Percentiles rank a stretch among this genome's conserved stretches.
Evolutionary conservation across 2,329 filamentous ascomycete species (phyloP).

Genomic region (Phialophora expanda): DNA sequence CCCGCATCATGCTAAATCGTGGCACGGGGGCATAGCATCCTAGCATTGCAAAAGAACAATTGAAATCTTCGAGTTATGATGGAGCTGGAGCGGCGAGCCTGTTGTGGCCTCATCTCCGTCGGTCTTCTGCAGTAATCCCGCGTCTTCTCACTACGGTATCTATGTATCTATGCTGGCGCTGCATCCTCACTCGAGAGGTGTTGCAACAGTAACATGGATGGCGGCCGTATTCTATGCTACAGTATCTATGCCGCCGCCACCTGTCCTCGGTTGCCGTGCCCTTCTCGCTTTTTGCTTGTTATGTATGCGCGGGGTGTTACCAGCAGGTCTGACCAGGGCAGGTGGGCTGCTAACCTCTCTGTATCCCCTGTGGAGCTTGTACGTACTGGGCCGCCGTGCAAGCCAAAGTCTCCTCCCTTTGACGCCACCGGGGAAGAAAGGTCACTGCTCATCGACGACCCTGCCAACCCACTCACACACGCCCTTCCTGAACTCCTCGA

Average conservation of each 20-base stretch:
- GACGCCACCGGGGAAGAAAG: not conserved
- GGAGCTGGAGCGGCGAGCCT: not conserved
- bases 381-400: too few species aligned
- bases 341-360: not conserved
- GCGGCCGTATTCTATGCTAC: not conserved
- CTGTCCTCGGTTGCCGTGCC: not conserved
- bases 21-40: constrained; percentile 5
- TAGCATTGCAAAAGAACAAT: constrained; percentile 12
- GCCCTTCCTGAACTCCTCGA: constrained; percentile 50
- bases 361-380: not conserved
- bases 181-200: not conserved
- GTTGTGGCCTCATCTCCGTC: not conserved
- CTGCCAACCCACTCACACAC: constrained; percentile 39
- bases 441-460: constrained; percentile 33
- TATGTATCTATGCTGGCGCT: not conserved
- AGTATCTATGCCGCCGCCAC: not conserved
- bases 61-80: not conserved
- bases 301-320: too few species aligned
- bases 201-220: not conserved
- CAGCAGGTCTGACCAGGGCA: too few species aligned
- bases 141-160: not conserved
- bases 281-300: too few species aligned
- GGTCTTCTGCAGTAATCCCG: not conserved
- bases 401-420: not conserved
- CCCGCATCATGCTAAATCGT: constrained; percentile 4